A percentile compares a stretch with the other conserved stretches of the same genome.
Conservation (phyloP, 257 asterid genomes). For the Solanum bulbocastanum region DNA sequence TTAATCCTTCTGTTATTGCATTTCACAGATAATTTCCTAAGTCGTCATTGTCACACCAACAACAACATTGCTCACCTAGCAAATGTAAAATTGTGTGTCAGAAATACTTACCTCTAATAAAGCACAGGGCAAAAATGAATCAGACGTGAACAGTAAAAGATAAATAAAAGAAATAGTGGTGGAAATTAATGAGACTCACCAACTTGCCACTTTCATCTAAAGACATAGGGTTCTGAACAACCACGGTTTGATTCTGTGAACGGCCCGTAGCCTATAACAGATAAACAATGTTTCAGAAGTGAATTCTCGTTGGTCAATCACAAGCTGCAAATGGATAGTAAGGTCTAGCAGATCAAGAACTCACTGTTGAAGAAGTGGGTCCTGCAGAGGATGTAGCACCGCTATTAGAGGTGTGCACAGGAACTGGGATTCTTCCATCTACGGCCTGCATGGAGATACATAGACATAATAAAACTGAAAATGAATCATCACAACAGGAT, state of each 20-base stretch:
- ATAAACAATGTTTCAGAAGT: neutral
- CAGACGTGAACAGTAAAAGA: neutral
- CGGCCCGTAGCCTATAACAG: conserved; percentile 32
- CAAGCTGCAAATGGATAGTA: neutral
- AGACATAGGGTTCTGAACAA: conserved; percentile 82
- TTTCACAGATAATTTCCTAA: neutral
- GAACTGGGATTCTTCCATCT: conserved; percentile 46
- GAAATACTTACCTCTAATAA: neutral
- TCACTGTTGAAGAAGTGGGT: conserved; percentile 46
- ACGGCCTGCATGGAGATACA: conserved; percentile 34
- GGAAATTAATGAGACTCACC: conserved; percentile 27
- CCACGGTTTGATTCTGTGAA: conserved; percentile 79
- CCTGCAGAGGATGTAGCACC: conserved; percentile 29
- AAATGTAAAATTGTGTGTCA: neutral
- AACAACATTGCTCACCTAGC: conserved; percentile 76
- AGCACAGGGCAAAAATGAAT: neutral
- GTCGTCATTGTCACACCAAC: conserved; percentile 63
- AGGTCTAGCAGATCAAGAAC: conserved; percentile 16
- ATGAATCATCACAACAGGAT: neutral
- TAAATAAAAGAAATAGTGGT: neutral
- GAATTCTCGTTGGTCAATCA: neutral
- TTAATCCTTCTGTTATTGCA: neutral
- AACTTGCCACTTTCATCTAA: conserved; percentile 83
- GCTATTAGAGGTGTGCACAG: conserved; percentile 37
- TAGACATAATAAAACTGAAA: neutral